Evolutionary conservation across 2,329 filamentous ascomycete species (phyloP).

Genomic region (Colletotrichum noveboracense): DNA sequence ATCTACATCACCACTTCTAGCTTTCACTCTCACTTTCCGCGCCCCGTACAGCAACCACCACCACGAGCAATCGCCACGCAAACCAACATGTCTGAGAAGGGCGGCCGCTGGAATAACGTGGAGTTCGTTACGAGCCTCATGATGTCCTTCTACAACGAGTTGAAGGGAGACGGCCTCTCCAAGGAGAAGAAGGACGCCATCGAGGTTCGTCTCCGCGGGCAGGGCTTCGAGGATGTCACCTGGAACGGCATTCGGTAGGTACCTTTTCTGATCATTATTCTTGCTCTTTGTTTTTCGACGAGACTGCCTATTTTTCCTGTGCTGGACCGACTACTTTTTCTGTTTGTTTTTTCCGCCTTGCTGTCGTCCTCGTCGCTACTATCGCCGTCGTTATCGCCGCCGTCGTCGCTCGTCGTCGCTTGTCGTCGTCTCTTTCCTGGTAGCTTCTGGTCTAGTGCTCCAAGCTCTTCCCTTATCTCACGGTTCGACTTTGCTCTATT

Average conservation of each 20-base stretch:
- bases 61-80: not conserved
- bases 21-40: not conserved
- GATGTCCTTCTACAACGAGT: not conserved
- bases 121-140: not conserved
- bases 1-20: not conserved
- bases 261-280: not conserved
- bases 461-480: not conserved
- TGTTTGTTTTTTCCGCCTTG: not conserved
- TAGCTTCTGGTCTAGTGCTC: not conserved
- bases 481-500: constrained; percentile 27
- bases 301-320: not conserved
- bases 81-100: not conserved
- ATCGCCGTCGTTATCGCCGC: not conserved
- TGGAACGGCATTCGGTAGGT: constrained; percentile 1
- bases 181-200: constrained; percentile 5
- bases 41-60: not conserved
- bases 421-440: not conserved
- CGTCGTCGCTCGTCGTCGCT: not conserved
- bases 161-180: not conserved
- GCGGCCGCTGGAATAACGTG: not conserved
- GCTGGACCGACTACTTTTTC: not conserved
- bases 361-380: not conserved
- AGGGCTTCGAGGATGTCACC: not conserved
- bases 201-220: not conserved
- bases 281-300: not conserved